These are phyloP conservation scores for Albugo laibachii DNA, from an alignment of 352 stramenopile species.

Conservation along the genomic window DNA sequence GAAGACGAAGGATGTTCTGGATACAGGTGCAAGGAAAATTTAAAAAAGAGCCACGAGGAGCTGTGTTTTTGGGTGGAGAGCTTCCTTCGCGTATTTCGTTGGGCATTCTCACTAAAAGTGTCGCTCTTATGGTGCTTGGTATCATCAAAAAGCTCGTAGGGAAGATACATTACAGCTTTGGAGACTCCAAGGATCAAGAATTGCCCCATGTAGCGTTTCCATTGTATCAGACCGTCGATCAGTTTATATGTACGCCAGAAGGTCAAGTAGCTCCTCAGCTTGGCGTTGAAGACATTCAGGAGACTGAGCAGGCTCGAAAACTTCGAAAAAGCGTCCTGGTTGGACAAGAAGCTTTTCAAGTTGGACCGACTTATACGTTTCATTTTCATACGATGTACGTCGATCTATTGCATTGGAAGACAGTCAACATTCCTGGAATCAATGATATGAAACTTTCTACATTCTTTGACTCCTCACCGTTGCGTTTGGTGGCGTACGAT, in stretches of 20 bases:
- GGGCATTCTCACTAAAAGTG: constrained; percentile 53
- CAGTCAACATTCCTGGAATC: constrained; percentile 51
- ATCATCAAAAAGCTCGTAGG: constrained; percentile 50
- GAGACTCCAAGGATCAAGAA: constrained; percentile 14
- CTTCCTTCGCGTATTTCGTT: constrained; percentile 35
- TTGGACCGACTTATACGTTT: constrained; percentile 71
- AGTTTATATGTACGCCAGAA: constrained; percentile 45
- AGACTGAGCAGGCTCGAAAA: constrained; percentile 21
- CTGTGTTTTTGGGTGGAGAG: constrained; percentile 56
- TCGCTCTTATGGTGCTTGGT: constrained; percentile 55
- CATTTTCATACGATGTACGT: constrained; percentile 82
- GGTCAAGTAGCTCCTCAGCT: constrained; percentile 29
- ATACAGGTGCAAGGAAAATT: constrained; percentile 77
- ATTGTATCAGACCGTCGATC: constrained; percentile 59
- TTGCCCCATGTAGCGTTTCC: constrained; percentile 51
- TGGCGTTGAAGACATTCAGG: constrained; percentile 36
- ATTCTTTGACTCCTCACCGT: constrained; percentile 59
- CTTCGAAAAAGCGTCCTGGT: constrained; percentile 25
- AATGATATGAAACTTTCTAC: constrained; percentile 48
- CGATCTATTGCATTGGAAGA: constrained; percentile 59
- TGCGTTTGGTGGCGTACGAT: constrained; percentile 61
- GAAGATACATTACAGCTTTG: constrained; percentile 53
- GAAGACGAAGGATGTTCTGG: constrained; percentile 65
- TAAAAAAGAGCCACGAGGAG: constrained; percentile 28
- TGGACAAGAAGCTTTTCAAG: constrained; percentile 21